Percentiles rank a stretch among this genome's conserved stretches.
Conservation (phyloP, 345 rosid genomes). For the Brassica cretica region DNA sequence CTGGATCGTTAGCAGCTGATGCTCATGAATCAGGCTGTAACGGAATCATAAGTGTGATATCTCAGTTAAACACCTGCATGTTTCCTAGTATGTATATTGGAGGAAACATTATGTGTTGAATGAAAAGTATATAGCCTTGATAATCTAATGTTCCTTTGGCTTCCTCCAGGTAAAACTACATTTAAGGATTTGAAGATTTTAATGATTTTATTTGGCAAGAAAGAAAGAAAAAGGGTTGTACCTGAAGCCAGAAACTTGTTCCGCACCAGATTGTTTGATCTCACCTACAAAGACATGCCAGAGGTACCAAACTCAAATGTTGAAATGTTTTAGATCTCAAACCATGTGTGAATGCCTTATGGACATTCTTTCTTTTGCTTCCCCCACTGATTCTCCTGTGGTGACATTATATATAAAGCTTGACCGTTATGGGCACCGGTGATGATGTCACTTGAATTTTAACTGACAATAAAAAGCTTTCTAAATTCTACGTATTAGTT, state of each 20-base stretch:
- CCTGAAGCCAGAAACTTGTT: slow-evolving; percentile 74
- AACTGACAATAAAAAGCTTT: too few relatives aligned
- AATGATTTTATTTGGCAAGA: too few relatives aligned
- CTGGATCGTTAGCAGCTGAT: slow-evolving; percentile 85
- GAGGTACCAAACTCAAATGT: slow-evolving; percentile 46
- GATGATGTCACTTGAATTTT: too few relatives aligned
- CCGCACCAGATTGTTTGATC: slow-evolving; percentile 70
- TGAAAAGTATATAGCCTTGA: slow-evolving; percentile 59
- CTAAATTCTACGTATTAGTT: too few relatives aligned
- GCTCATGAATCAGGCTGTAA: slow-evolving; percentile 78
- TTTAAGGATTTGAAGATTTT: slow-evolving; percentile 45
- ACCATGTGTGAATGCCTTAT: too few relatives aligned
- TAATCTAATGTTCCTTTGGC: slow-evolving; percentile 84
- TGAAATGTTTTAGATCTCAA: too few relatives aligned
- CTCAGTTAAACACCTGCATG: not conserved
- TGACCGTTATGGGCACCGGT: too few relatives aligned
- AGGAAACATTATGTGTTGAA: not conserved
- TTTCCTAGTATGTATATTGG: not conserved
- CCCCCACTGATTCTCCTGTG: too few relatives aligned
- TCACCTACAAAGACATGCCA: slow-evolving; percentile 91
- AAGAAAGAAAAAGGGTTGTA: too few relatives aligned
- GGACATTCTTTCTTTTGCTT: too few relatives aligned
- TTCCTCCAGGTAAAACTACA: slow-evolving; percentile 97
- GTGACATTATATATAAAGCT: too few relatives aligned
- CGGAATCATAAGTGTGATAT: not conserved